phyloP scores from a whole-genome alignment of 2,329 filamentous ascomycete species.

The Venturia aucupariae region DNA sequence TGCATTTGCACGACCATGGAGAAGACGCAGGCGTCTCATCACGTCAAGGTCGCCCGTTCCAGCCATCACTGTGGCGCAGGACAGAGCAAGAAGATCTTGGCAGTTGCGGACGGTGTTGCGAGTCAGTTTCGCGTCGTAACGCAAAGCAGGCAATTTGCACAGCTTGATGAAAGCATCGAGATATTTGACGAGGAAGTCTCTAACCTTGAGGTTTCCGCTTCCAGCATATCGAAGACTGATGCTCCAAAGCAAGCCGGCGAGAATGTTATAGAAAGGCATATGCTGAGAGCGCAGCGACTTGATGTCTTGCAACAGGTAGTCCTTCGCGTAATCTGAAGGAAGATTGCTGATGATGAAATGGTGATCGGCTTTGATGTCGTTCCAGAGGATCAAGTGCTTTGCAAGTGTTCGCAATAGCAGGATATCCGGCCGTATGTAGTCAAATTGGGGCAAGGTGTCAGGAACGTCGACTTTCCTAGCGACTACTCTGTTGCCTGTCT shows the following conservation, averaged over 20 bases:
- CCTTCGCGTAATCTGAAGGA: slow-evolving; percentile 57
- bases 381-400: slow-evolving; percentile 89
- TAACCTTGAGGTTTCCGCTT: slow-evolving; percentile 51
- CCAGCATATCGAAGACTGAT: slow-evolving; percentile 39
- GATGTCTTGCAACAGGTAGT: slow-evolving; percentile 51
- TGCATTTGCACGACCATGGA: slow-evolving; percentile 77
- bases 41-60: slow-evolving; percentile 84
- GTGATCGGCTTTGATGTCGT: slow-evolving; percentile 61
- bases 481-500: slow-evolving; percentile 78
- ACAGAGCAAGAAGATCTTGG: slow-evolving; percentile 76
- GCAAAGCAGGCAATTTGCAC: slow-evolving; percentile 50
- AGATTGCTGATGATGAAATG: slow-evolving; percentile 69
- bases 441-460: slow-evolving; percentile 81
- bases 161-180: slow-evolving; percentile 80
- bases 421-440: slow-evolving; percentile 89
- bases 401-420: slow-evolving; percentile 83
- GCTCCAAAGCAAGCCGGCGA: slow-evolving; percentile 78
- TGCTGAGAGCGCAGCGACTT: slow-evolving; percentile 65
- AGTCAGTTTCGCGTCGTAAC: slow-evolving; percentile 78
- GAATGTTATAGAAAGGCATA: slow-evolving; percentile 84
- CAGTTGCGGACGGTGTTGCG: slow-evolving; percentile 81
- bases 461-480: slow-evolving; percentile 91
- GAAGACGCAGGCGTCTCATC: slow-evolving; percentile 72
- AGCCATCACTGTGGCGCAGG: slow-evolving; percentile 84
- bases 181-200: slow-evolving; percentile 75